Conservation (phyloP, 1,139 yeast species). For the Nematodospora anomalae region DNA sequence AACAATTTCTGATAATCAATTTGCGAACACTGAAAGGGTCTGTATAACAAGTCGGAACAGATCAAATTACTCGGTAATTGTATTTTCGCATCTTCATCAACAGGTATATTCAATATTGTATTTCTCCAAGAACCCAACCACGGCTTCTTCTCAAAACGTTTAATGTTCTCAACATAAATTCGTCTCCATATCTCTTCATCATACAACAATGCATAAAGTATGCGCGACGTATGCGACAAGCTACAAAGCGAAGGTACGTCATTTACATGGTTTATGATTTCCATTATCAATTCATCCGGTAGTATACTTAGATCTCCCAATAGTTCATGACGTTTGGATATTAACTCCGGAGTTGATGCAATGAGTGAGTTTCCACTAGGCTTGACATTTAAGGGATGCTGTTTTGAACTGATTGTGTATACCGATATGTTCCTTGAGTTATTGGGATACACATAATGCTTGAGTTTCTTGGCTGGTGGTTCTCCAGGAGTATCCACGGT, state of each 20-base stretch:
- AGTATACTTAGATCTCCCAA: conserved; percentile 56
- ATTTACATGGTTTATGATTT: conserved; percentile 45
- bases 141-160: conserved; percentile 16
- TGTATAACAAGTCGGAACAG: conserved; percentile 62
- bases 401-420: conserved; percentile 23
- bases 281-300: conserved; percentile 59
- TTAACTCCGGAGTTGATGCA: conserved; percentile 19
- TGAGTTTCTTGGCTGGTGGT: conserved; percentile 15
- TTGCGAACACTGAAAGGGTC: conserved; percentile 80
- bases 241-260: conserved; percentile 46
- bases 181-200: conserved; percentile 82
- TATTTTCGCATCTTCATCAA: conserved; percentile 39
- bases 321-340: conserved; percentile 28
- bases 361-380: conserved; percentile 66
- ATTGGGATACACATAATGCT: conserved; percentile 14
- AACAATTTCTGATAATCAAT: conserved; percentile 56
- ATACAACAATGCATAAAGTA: conserved; percentile 68
- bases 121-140: conserved; percentile 86
- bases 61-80: conserved; percentile 35
- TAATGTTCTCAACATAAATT: conserved; percentile 39
- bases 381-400: conserved; percentile 71
- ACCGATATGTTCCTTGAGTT: conserved; percentile 25
- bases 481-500: conserved; percentile 1
- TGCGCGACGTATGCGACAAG: conserved; percentile 59
- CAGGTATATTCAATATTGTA: conserved; percentile 47